Evolutionary conservation across 2,329 filamentous ascomycete species (phyloP).

Genomic region (Furcasterigmium furcatum): DNA sequence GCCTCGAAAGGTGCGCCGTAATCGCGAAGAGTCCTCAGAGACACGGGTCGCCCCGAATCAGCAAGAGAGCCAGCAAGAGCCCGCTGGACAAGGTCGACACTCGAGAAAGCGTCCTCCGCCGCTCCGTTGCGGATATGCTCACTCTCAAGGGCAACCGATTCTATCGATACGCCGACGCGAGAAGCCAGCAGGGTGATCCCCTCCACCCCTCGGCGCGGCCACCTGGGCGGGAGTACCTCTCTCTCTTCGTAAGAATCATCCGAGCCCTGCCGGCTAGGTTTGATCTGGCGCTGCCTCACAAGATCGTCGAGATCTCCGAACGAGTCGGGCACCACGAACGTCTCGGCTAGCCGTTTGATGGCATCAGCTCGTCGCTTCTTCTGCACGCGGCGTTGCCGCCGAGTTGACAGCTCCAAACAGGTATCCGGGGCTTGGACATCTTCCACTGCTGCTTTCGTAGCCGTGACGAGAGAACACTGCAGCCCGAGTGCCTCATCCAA

Average conservation of each 20-base stretch:
- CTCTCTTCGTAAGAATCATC: background rate
- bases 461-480: constrained; percentile 6
- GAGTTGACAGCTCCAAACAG: constrained; percentile 6
- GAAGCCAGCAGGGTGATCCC: constrained; percentile 10
- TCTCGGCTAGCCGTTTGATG: constrained; percentile 7
- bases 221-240: background rate
- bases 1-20: constrained; percentile 11
- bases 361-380: constrained; percentile 9
- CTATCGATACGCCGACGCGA: constrained; percentile 10
- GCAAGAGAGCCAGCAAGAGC: constrained; percentile 6
- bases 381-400: background rate
- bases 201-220: background rate
- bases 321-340: constrained; percentile 12
- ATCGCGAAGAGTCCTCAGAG: constrained; percentile 11
- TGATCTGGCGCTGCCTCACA: constrained; percentile 6
- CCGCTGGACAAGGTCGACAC: constrained; percentile 7
- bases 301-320: constrained; percentile 12
- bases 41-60: constrained; percentile 6
- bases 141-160: constrained; percentile 10
- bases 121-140: constrained; percentile 1
- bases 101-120: background rate
- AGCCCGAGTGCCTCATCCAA: constrained; percentile 8
- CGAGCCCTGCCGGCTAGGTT: background rate
- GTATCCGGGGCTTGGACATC: constrained; percentile 8
- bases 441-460: constrained; percentile 1